Evolutionary conservation across 192 early-diverging fungal species (phyloP), one percentile per base, ranked within the genome.

Genomic region (Umbelopsis sp.): DNA sequence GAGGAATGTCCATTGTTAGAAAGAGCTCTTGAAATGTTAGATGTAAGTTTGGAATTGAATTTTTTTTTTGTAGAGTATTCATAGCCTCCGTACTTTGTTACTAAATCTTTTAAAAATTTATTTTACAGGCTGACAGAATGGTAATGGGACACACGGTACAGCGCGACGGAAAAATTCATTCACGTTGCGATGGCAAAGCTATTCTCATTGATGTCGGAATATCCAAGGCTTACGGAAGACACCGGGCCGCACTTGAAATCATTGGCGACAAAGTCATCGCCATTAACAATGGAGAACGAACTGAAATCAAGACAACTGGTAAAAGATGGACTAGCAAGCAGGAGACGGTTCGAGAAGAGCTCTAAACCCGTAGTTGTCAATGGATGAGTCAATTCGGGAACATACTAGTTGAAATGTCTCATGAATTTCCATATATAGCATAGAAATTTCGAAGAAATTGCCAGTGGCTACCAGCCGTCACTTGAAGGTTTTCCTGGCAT

Each of bases 171-270:
- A 49, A 81, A 43, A 88, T 94, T 43, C 71, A 84, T 9, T 84
- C 88, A 24, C 80, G 88, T 0, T 94, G 89, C 74, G 75, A 87
- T 41, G 86, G 86, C 16, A 79, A 80, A 26, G 82, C 89, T 31
- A 76, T 88, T 65, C 78, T 92, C 34, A 88, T 94, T 70, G 92
- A 94, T 69, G 89, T 91, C 25, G 92, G 92, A 21, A 91, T 92
- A 44, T 89, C 88, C 43, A 66, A 65, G 12, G 84, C 78, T 29
- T 94, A 92, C 78, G 92, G 90, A n/a, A 77, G 85, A 6, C 77
- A 91, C 73, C 80, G 80, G 31, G 92, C 91, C 17, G 90, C 89
- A 1, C 71, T 94, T 22, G 90, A 94, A 74, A 94, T 94, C 34
- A 66, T 86, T 6, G 89, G 87, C 34, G 82, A 91, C 44, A 69